Base-by-base conservation (phyloP, 2,329 filamentous ascomycete genomes). In the Verticillium klebahnii region DNA sequence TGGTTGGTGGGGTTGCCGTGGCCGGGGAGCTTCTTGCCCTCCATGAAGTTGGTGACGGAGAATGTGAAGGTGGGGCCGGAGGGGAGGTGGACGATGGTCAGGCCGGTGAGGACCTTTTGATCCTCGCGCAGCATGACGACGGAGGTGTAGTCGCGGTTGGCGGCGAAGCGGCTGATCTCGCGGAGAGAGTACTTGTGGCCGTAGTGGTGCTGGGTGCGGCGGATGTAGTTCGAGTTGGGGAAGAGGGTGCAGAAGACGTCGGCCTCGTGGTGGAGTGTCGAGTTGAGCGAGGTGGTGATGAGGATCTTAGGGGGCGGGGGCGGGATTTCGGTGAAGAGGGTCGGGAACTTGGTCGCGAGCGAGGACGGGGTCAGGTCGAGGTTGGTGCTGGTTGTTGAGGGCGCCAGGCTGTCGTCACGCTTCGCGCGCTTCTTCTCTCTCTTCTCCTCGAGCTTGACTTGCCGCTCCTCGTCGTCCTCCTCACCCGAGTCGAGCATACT, bases 1-100 rank as follows among this genome's bases (percentile, higher is more conserved):
- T 97, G 93, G 57, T 91, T 90, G 1, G 94, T 97, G 0, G 93
- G 86, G 67, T 93, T 94, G 57, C 77, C 95, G 73, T 99, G 94
- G 1, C 94, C 93, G 0, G 93, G 92, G 15, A 99, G 82, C 66
- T 91, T 91, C 72, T 90, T 91, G 58, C 92, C 92, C 69, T 96
- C 91, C 39, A 96, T 83, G 89, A 93, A 99, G 71, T 95, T 96
- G 66, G 89, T 89, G 66, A 97, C 90, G 61, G 83, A 88, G 78
- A 98, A 98, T 73, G 97, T 93, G 73, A 97, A 95, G 56, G 94
- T 96, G 1, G 95, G 94, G 0, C 95, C 94, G 0, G 83, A 73
- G 0, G 95, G 93, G 1, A 98, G 81, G 71, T 96, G 90, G 4
- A 96, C 87, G 17, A 98, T 85, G 34, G 93, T 93, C 31, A 98